phyloP scores from a whole-genome alignment of 495 filamentous ascomycete genomes.

The Xanthoparmelia taractica region DNA sequence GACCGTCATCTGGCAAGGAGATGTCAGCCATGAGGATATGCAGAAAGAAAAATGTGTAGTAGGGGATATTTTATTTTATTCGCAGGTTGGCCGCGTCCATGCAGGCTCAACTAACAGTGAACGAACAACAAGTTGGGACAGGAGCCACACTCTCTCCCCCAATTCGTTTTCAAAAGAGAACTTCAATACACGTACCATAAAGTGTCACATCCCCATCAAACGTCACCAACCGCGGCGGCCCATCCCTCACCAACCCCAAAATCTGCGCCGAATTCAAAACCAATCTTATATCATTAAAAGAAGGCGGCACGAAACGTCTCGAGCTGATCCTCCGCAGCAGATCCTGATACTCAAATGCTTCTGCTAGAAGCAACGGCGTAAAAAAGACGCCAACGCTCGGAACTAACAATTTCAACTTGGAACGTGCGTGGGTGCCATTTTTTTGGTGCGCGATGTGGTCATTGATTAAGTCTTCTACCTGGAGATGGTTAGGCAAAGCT shows the following conservation, averaged over 20 bases:
- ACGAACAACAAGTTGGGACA: background rate
- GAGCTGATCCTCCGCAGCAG: slow-evolving; percentile 74
- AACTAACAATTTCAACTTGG: slow-evolving; percentile 88
- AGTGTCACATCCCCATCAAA: slow-evolving; percentile 98
- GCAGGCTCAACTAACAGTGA: background rate
- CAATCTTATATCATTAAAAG: slow-evolving; percentile 92
- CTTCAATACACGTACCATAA: slow-evolving; percentile 45
- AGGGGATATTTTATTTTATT: background rate
- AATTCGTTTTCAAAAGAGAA: too few relatives aligned
- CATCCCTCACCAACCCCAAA: slow-evolving; percentile 65
- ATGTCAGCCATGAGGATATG: background rate
- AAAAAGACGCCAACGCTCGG: slow-evolving; percentile 87
- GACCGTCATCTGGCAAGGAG: slow-evolving; percentile 54
- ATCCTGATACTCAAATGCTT: slow-evolving; percentile 90
- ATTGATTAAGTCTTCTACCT: slow-evolving; percentile 72
- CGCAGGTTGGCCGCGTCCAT: background rate
- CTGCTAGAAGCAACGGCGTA: slow-evolving; percentile 73
- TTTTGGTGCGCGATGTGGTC: slow-evolving; percentile 80
- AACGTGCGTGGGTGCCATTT: slow-evolving; percentile 53
- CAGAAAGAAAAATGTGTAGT: background rate
- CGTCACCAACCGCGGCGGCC: slow-evolving; percentile 73
- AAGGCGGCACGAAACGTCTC: slow-evolving; percentile 88
- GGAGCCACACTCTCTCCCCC: too few relatives aligned
- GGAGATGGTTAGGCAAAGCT: background rate
- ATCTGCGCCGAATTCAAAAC: slow-evolving; percentile 92